Evolutionary conservation across 257 asterid genomes (phyloP), one percentile per base, ranked within the genome.

Genomic region (Primulina huaijiensis): DNA sequence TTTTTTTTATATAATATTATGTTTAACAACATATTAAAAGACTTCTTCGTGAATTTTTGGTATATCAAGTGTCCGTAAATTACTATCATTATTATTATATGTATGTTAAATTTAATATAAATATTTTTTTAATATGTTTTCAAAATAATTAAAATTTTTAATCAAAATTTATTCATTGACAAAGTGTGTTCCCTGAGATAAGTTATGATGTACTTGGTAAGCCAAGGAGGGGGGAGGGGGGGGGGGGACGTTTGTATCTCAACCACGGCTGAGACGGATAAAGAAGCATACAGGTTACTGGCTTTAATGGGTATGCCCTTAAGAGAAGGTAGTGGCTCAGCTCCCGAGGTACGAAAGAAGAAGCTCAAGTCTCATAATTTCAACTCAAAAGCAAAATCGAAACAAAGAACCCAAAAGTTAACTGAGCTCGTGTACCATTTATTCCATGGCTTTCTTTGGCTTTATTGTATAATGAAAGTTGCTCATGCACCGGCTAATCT

Each of bases 221-320:
- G 83, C 90, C 90, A 8, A 84, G 96, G 79, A 97, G 99, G 38
- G 91, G 88, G 99, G 97, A 94, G 79, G 99, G 99, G 38, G 79
- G 99, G 99, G 38, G 91, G 88, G 99, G 97, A 94, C 72, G 96
- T 94, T 43, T 91, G 99, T 85, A 89, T 91, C 78, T 5, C 86
- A 10, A 91, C 97, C 31, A 94, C 97, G 9, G 97, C 99, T 14
- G 60, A 74, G 64, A 85, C 97, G 12, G 97, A 94, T 75, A 78
- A 83, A 58, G 99, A 94, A 83, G 99, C 88, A 64, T 81, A 85
- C 29, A 85, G 68, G 70, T 75, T 94, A 71, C 78, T 91, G 77
- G 96, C 95, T 69, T 93, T 91, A 67, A 86, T 91, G 99, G 97
- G 97, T 27, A 91, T 91, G 96, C 97, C 97, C 2, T 91, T 94